Conservation (phyloP, 495 filamentous ascomycete species). For the Sabuloglossum arenarium region DNA sequence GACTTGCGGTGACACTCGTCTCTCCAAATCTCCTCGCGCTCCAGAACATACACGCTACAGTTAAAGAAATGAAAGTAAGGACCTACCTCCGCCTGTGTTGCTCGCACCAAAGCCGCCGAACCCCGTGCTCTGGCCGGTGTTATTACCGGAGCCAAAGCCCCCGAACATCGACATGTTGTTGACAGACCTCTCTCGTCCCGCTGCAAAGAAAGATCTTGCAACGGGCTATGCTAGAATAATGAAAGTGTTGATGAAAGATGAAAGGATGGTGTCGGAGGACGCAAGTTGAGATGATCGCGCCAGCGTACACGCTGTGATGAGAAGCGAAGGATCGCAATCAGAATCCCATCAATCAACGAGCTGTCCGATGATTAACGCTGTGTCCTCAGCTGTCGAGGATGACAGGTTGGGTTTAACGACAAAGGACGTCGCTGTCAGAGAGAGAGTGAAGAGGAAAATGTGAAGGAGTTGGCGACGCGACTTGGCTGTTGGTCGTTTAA, state of each 20-base stretch:
- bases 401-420: background rate
- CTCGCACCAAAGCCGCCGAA: background rate
- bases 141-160: background rate
- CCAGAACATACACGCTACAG: background rate
- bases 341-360: background rate
- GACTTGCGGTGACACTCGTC: background rate
- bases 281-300: background rate
- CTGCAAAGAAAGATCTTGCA: background rate
- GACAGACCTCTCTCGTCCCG: background rate
- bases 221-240: background rate
- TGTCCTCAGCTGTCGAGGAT: background rate
- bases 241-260: background rate
- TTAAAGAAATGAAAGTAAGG: background rate
- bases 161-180: background rate
- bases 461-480: background rate
- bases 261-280: background rate
- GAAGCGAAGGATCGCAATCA: background rate
- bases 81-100: background rate
- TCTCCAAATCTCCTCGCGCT: background rate
- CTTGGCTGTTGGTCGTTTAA: background rate
- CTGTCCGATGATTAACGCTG: background rate
- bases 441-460: background rate
- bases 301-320: background rate
- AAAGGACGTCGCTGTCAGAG: background rate
- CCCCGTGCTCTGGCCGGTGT: background rate